These are phyloP conservation scores for Paracoccidioides brasiliensis DNA, from an alignment of 2,329 filamentous ascomycete species.

Conservation along the genomic window DNA sequence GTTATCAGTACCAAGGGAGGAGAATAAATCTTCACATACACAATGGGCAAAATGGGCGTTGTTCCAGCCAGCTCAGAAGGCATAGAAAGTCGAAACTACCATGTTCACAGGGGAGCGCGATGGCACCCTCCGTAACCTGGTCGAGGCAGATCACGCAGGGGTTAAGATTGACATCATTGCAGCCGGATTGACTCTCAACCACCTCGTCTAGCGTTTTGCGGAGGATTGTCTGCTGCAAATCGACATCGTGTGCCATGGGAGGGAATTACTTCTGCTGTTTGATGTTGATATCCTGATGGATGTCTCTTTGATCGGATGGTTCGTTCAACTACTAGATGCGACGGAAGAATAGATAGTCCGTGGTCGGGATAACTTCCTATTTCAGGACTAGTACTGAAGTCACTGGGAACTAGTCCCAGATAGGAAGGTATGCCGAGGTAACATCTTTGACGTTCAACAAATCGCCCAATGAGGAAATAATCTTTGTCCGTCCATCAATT, in stretches of 20 bases:
- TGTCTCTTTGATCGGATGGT: not conserved
- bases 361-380: not conserved
- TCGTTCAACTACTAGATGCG: too few species aligned
- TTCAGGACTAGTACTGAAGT: not conserved
- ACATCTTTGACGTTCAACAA: not conserved
- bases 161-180: slow-evolving; percentile 22
- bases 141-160: slow-evolving; percentile 85
- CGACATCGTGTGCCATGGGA: slow-evolving; percentile 28
- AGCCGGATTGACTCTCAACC: slow-evolving; percentile 20
- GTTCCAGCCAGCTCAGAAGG: slow-evolving; percentile 66
- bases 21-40: slow-evolving; percentile 44
- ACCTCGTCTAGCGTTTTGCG: slow-evolving; percentile 35
- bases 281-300: not conserved
- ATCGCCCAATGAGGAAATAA: not conserved
- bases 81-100: slow-evolving; percentile 74
- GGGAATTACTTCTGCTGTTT: too few species aligned
- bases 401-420: not conserved
- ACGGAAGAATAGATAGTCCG: not conserved
- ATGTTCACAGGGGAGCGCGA: slow-evolving; percentile 66
- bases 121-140: slow-evolving; percentile 54
- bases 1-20: not conserved
- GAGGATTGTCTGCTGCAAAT: slow-evolving; percentile 31
- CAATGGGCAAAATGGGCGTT: slow-evolving; percentile 61
- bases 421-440: not conserved
- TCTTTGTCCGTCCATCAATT: not conserved